Evolutionary conservation across 768 basidiomycete species (phyloP).

Genomic region (Agaricus blazei): DNA sequence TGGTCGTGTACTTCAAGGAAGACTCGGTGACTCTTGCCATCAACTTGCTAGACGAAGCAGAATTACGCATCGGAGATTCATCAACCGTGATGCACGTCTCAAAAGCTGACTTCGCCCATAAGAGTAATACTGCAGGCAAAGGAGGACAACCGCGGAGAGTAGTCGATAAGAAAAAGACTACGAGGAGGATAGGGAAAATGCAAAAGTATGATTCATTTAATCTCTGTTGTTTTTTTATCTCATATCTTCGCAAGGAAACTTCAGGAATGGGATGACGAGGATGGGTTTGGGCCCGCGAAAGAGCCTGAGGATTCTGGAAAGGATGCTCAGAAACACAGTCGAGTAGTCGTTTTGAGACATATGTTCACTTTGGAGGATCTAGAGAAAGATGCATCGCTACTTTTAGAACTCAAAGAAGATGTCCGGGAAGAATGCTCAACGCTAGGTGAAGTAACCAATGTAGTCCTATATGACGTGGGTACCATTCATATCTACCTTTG

Average conservation of each 20-base stretch:
- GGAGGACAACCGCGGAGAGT: conserved; percentile 51
- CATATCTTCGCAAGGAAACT: conserved; percentile 59
- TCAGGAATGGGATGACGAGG: conserved; percentile 91
- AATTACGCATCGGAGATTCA: conserved; percentile 78
- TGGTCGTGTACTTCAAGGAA: conserved; percentile 97
- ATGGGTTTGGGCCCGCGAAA: conserved; percentile 76
- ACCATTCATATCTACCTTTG: not conserved
- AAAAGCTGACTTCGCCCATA: conserved; percentile 77
- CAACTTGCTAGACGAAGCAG: conserved; percentile 86
- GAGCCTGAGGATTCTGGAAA: conserved; percentile 48
- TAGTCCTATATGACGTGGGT: conserved; percentile 91
- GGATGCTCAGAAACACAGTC: conserved; percentile 47
- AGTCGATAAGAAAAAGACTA: conserved; percentile 73
- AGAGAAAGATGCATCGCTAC: conserved; percentile 75
- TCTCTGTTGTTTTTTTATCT: not conserved
- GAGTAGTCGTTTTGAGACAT: conserved; percentile 90
- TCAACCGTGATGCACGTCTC: conserved; percentile 68
- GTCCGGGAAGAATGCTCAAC: conserved; percentile 90
- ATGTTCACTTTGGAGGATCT: conserved; percentile 91
- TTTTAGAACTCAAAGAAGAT: conserved; percentile 94
- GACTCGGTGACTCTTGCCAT: conserved; percentile 87
- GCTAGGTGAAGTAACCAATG: conserved; percentile 93
- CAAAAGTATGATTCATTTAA: conserved; percentile 54
- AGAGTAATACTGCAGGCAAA: conserved; percentile 37
- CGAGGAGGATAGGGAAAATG: conserved; percentile 78